Conservation (phyloP, 345 rosid genomes). For the Cochlearia excelsa region DNA sequence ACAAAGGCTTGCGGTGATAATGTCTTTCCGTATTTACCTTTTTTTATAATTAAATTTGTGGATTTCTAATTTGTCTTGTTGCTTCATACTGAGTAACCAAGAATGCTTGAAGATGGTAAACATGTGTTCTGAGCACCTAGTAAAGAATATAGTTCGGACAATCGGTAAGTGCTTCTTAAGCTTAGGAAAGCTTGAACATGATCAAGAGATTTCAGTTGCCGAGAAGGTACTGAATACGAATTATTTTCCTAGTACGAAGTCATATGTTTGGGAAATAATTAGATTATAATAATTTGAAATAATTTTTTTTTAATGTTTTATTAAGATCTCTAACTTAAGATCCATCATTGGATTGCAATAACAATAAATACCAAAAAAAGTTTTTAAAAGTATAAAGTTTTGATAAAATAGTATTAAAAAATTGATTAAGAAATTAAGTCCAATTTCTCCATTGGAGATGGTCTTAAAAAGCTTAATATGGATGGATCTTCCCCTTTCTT, state of each 20-base stretch:
- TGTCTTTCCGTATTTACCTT: constrained; percentile 2
- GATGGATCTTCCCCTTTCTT: too few relatives aligned
- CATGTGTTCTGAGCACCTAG: constrained; percentile 57
- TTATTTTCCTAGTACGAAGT: constrained; percentile 56
- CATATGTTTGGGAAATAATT: constrained; percentile 78
- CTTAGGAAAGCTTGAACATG: constrained; percentile 49
- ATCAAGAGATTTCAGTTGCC: constrained; percentile 54
- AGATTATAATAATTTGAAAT: constrained; percentile 38
- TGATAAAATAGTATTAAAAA: too few relatives aligned
- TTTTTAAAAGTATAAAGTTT: too few relatives aligned
- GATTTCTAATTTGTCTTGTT: constrained; percentile 33
- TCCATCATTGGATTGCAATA: too few relatives aligned
- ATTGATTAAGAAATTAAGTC: too few relatives aligned
- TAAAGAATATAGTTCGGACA: constrained; percentile 52
- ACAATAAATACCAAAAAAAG: too few relatives aligned
- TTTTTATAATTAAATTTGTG: neutral
- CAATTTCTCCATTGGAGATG: too few relatives aligned
- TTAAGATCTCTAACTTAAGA: too few relatives aligned
- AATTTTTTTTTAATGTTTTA: too few relatives aligned
- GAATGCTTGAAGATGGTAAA: constrained; percentile 57
- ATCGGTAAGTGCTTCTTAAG: constrained; percentile 44
- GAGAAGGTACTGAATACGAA: constrained; percentile 47
- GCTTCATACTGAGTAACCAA: constrained; percentile 62
- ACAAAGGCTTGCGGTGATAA: constrained; percentile 65
- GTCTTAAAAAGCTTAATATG: too few relatives aligned